Conservation (phyloP, 1,284 basidiomycete species). For the Malassezia brasiliensis region DNA sequence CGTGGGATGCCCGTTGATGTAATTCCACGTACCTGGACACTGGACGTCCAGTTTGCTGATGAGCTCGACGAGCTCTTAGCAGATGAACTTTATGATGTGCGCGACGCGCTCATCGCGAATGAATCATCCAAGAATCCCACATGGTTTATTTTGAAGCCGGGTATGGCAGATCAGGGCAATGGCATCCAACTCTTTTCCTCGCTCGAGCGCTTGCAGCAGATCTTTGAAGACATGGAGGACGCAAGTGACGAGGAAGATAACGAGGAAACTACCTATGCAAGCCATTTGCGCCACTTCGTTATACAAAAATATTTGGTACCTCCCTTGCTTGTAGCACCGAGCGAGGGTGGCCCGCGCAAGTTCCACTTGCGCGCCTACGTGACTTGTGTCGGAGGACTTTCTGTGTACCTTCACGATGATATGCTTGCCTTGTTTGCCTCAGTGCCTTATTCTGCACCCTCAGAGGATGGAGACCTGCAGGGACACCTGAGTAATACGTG, state of each 20-base stretch:
- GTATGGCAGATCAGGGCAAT: slow-evolving; percentile 91
- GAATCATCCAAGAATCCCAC: slow-evolving; percentile 50
- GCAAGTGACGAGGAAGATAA: slow-evolving; percentile 36
- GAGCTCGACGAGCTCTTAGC: slow-evolving; percentile 87
- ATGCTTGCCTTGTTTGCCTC: slow-evolving; percentile 72
- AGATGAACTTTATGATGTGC: slow-evolving; percentile 87
- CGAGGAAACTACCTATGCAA: slow-evolving; percentile 48
- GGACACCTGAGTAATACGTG: slow-evolving; percentile 93
- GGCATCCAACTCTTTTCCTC: slow-evolving; percentile 84
- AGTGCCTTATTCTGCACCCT: slow-evolving; percentile 21
- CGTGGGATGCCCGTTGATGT: neutral
- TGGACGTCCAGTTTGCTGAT: slow-evolving; percentile 83
- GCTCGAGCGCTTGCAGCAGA: slow-evolving; percentile 62
- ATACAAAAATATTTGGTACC: slow-evolving; percentile 62
- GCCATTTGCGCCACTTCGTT: slow-evolving; percentile 89
- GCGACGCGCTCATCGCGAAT: slow-evolving; percentile 52
- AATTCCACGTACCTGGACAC: slow-evolving; percentile 70
- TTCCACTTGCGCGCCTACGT: slow-evolving; percentile 94
- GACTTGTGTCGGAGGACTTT: slow-evolving; percentile 56
- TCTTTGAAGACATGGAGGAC: slow-evolving; percentile 68
- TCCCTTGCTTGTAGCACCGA: slow-evolving; percentile 20
- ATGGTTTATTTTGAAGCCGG: slow-evolving; percentile 66
- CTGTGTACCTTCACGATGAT: slow-evolving; percentile 59
- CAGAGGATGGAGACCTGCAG: slow-evolving; percentile 54
- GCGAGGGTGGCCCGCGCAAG: slow-evolving; percentile 40